Evolutionary conservation across 768 basidiomycete genomes (phyloP).

Genomic region (Xerocomellus dryophilus): DNA sequence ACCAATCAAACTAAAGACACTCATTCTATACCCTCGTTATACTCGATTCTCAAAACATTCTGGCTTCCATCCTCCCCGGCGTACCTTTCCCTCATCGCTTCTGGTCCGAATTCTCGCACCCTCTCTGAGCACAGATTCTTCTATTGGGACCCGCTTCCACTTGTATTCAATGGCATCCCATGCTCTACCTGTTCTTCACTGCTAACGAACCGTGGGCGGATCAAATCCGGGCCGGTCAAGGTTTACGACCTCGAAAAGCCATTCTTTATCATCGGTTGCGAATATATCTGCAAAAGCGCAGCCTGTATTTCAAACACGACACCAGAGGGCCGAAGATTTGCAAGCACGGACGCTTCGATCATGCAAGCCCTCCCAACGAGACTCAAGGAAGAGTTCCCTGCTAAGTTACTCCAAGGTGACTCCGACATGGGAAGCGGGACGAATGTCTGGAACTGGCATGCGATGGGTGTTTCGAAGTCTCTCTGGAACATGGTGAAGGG

Average conservation of each 20-base stretch:
- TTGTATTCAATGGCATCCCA: slow-evolving; percentile 77
- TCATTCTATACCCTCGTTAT: slow-evolving; percentile 65
- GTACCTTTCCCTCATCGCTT: slow-evolving; percentile 74
- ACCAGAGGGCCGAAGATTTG: slow-evolving; percentile 60
- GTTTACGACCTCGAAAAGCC: slow-evolving; percentile 77
- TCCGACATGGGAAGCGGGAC: slow-evolving; percentile 55
- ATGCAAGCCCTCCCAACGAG: slow-evolving; percentile 64
- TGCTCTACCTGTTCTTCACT: slow-evolving; percentile 64
- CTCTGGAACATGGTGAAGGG: slow-evolving; percentile 75
- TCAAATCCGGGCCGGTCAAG: slow-evolving; percentile 71
- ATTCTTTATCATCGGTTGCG: slow-evolving; percentile 83
- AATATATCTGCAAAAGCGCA: slow-evolving; percentile 62
- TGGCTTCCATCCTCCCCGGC: slow-evolving; percentile 79
- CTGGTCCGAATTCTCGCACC: slow-evolving; percentile 60
- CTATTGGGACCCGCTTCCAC: slow-evolving; percentile 85
- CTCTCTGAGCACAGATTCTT: slow-evolving; percentile 75
- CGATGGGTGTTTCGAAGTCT: slow-evolving; percentile 64
- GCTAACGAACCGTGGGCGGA: slow-evolving; percentile 66
- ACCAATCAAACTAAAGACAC: slow-evolving; percentile 39
- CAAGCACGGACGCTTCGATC: slow-evolving; percentile 70
- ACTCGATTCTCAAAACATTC: slow-evolving; percentile 77
- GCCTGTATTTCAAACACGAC: slow-evolving; percentile 43
- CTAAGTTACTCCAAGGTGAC: slow-evolving; percentile 54
- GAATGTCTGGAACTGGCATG: slow-evolving; percentile 75
- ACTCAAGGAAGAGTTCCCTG: slow-evolving; percentile 74